Evolutionary conservation across 2,329 filamentous ascomycete species (phyloP), one percentile per base, ranked within the genome.

Genomic region (Xylariaceae sp.): DNA sequence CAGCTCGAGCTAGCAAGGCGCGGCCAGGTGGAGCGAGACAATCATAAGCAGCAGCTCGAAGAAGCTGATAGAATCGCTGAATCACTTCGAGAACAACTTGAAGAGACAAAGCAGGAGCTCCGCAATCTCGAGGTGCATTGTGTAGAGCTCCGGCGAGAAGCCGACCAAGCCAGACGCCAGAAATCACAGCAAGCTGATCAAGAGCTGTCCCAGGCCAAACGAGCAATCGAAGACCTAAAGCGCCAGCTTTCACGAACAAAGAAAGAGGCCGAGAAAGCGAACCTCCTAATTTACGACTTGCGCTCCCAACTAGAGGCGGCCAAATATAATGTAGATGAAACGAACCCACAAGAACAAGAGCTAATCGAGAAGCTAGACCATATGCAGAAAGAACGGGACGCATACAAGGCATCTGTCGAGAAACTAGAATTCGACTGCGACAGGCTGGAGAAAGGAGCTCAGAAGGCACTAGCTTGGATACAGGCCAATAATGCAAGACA

Each of bases 361-460:
- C 73, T 88, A 14, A 76, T 81, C 8, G 70, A 73, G 43, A 88
- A 91, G 55, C 75, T 94, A 17, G 81, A 86, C 46, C 77, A 83
- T 40, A 79, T 80, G 4, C 83, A 85, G 21, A 80, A 80, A 56
- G 83, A 89, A 59, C 75, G 82, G 20, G 75, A 78, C 12, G 67
- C 70, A 10, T 80, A 76, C 62, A 72, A 76, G 16, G 66, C 74
- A 42, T 74, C 70, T 35, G 75, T 73, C 8, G 76, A 79, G 64
- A 77, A 76, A 60, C 65, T 82, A 42, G 71, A 77, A 51, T 68
- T 67, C 34, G 76, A 80, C 48, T 64, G 77, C 42, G 70, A 71
- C 50, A 62, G 66, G 3, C 65, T 79, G 27, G 70, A 72, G 59
- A 61, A 64, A 6, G 62, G 63, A 22, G 66, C 65, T 36, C 59